Base-by-base conservation (phyloP, 2,329 filamentous ascomycete species). In the Colletotrichum zoysiae region DNA sequence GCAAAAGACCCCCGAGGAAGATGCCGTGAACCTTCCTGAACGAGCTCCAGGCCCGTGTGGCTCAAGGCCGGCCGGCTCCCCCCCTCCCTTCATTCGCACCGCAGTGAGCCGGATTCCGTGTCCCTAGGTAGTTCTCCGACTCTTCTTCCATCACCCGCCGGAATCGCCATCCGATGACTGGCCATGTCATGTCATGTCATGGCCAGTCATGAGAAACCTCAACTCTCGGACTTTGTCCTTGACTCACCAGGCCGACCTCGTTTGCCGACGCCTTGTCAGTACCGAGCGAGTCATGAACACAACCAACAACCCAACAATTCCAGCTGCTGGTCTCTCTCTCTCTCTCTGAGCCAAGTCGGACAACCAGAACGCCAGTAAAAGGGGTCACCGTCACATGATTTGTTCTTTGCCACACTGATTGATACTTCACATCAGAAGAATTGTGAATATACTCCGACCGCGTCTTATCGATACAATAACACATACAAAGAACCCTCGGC, bases 381-480 rank as follows among this genome's bases (percentile, higher is more conserved):
- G 26, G 14, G 20, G 5, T 18, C n/a, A 42, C 56, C 42, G 56
- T 8, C 3, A 26, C 16, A 23, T 26, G 35, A 1, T 20, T 6
- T 35, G 12, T 38, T 42, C 20, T 53, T 16, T 38, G 53, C 38
- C 8, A 4, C 20, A n/a, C 26, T 16, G 61, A 30, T 42, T 16
- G 61, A 30, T 42, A 16, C n/a, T 71, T 30, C n/a, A 65, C 60
- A 65, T 72, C 62, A 61, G 61, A 61, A 61, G 60, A 65, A 70
- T 33, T 72, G 59, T 57, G 55, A 70, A 70, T 50, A 65, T 72
- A 57, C 46, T 59, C 48, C 53, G 56, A 50, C 42, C 59, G 14
- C 20, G 16, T 65, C 55, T 40, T 72, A 72, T 65, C 56, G 55
- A 72, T 72, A 72, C 70, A 72, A 56, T 40, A 72, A 40, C 33